Percentiles rank a stretch among this genome's conserved stretches.
Evolutionary conservation across 2,329 filamentous ascomycete genomes (phyloP).

Genomic region (Cladophialophora immunda): DNA sequence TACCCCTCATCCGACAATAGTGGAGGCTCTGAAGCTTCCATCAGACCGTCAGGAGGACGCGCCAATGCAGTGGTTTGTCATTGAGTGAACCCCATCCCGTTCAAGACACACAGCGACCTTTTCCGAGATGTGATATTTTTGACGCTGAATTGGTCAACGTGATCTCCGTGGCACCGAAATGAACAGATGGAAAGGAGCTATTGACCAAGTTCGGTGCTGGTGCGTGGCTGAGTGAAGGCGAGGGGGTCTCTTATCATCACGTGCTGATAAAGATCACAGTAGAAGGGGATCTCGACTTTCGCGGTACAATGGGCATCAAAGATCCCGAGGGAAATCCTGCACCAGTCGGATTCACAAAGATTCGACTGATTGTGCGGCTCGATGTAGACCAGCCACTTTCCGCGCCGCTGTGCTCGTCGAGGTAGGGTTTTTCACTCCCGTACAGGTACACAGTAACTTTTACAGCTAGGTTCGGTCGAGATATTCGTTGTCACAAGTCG

Average conservation of each 20-base stretch:
- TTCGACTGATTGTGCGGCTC: conserved; percentile 56
- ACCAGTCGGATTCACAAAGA: conserved; percentile 58
- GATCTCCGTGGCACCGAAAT: not conserved
- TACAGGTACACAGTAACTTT: no score
- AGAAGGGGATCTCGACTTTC: conserved; percentile 60
- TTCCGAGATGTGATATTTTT: not conserved
- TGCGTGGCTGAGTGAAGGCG: not conserved
- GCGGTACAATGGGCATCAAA: conserved; percentile 60
- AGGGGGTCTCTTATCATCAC: conserved; percentile 12
- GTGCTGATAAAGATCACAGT: conserved; percentile 39
- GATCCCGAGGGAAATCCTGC: conserved; percentile 45
- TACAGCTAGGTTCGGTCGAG: not conserved
- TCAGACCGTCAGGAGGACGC: conserved; percentile 19
- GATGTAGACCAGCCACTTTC: conserved; percentile 54
- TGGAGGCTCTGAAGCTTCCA: conserved; percentile 25
- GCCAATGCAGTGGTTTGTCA: not conserved
- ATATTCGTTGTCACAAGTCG: not conserved
- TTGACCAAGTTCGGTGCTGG: not conserved
- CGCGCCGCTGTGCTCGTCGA: conserved; percentile 53
- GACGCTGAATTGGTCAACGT: not conserved
- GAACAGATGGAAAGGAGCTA: not conserved
- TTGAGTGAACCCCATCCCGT: not conserved
- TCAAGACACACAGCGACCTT: not conserved
- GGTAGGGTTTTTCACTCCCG: not conserved
- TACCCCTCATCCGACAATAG: conserved; percentile 26